These are phyloP conservation scores for Fraxinus latifolia DNA, from an alignment of 305 asterid species.

Conservation along the genomic window DNA sequence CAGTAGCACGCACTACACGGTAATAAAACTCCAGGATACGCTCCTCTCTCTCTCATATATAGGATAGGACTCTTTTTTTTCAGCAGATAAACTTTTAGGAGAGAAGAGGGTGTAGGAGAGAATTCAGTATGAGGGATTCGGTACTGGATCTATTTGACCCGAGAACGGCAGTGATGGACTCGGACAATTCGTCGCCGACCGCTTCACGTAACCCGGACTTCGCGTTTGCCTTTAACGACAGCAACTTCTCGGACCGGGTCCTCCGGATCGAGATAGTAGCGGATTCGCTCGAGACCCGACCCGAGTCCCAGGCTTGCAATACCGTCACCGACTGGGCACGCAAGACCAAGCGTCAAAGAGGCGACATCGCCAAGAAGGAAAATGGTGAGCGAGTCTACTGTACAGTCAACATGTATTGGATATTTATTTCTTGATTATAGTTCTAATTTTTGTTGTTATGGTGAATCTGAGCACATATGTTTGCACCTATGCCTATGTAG, in stretches of 20 bases:
- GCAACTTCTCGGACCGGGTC: constrained; percentile 86
- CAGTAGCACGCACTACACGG: background rate
- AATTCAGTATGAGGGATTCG: constrained; percentile 59
- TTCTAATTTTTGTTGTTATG: background rate
- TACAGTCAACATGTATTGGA: constrained; percentile 8
- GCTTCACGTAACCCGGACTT: constrained; percentile 55
- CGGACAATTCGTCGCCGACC: constrained; percentile 47
- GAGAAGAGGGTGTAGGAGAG: background rate
- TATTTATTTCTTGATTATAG: background rate
- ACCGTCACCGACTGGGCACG: constrained; percentile 93
- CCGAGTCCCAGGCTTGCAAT: constrained; percentile 45
- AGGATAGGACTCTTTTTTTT: background rate
- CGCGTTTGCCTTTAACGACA: constrained; percentile 89
- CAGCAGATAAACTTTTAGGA: background rate
- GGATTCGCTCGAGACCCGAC: constrained; percentile 44
- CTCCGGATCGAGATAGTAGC: constrained; percentile 76
- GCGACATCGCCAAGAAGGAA: constrained; percentile 50
- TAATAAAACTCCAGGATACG: background rate
- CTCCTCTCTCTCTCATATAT: background rate
- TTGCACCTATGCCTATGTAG: background rate
- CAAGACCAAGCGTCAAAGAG: constrained; percentile 77
- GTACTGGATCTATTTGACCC: constrained; percentile 95
- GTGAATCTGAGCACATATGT: background rate
- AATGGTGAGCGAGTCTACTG: constrained; percentile 42
- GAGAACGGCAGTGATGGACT: constrained; percentile 63